phyloP scores from a whole-genome alignment of 345 rosid genomes.

The Linum tenue region DNA sequence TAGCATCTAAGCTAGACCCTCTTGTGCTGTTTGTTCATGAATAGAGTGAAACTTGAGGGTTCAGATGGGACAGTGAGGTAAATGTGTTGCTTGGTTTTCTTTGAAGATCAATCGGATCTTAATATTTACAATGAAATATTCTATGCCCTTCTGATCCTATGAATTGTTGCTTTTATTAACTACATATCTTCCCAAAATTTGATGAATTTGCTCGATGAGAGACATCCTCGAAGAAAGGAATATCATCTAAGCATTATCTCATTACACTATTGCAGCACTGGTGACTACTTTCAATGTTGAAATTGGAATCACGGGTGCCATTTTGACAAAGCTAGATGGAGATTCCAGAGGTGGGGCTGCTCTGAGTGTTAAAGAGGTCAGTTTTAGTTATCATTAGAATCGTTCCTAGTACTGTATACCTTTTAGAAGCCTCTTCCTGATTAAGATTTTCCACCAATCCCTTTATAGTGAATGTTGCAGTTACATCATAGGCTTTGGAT shows the following conservation, averaged over 20 bases:
- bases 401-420: not conserved
- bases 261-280: constrained; percentile 42
- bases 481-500: not conserved
- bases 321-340: constrained; percentile 94
- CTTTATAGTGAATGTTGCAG: not conserved
- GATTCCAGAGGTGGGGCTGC: constrained; percentile 99
- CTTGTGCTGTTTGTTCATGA: not conserved
- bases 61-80: not conserved
- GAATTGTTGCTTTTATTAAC: no score
- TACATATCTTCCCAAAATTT: no score
- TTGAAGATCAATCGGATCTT: not conserved
- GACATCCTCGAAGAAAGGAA: not conserved
- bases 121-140: no score
- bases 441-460: not conserved
- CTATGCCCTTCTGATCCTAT: no score
- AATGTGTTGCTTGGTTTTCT: not conserved
- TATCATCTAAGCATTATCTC: not conserved
- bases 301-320: constrained; percentile 98
- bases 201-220: not conserved
- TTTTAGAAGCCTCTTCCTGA: not conserved
- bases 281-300: constrained; percentile 92
- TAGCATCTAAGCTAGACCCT: not conserved
- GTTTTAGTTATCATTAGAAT: constrained; percentile 11
- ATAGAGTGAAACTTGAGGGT: not conserved
- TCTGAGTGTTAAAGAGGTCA: constrained; percentile 93